Base-by-base conservation (phyloP, 371 early-diverging fungal genomes). In the Umbelopsis sp. region DNA sequence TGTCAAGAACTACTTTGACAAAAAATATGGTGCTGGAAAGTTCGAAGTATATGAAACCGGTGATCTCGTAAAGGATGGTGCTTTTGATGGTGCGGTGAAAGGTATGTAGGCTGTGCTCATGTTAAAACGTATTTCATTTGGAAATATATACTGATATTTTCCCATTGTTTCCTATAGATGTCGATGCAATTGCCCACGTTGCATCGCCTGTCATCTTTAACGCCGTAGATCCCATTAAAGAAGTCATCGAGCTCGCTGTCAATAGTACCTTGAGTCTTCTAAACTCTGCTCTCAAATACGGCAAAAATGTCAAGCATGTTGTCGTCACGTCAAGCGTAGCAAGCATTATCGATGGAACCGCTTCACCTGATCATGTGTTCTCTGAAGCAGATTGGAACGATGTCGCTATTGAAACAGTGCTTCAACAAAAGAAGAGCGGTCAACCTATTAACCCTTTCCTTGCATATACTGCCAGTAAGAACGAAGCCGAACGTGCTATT, bases 251-350 rank as follows among this genome's bases (percentile, higher is more conserved):
- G 22, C 22, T 22, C 22, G 22, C 22, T 22, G 22, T 22, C 22
- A 22, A 22, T 22, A 22, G 22, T 0, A 22, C 22, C 22, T 22
- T 22, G 22, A 22, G 22, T 22, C 22, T 22, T 22, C 22, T 22
- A 22, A 22, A 22, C 22, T 22, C 63, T 10, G 63, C 63, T 5
- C 38, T 16, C 16, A 37, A 37, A 29, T 63, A 63, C 18, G 63
- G 63, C 0, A 63, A 63, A n/a, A 63, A 63, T 41, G 44, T 63
- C 38, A 63, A 63, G 38, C 63, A 63, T 44, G 63, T 63, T 18
- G 63, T 63, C 37, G 38, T 63, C 3, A 63, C 63, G 6, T 63
- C 63, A 8, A 63, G 63, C 37, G 38, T 63, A 16, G 63, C 63
- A 4, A 8, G 10, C 18, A 7, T 63, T 38, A 0, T 44, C 12